Evolutionary conservation across 2,329 filamentous ascomycete species (phyloP), one percentile per base, ranked within the genome.

Genomic region (Colletotrichum euphorbiae): DNA sequence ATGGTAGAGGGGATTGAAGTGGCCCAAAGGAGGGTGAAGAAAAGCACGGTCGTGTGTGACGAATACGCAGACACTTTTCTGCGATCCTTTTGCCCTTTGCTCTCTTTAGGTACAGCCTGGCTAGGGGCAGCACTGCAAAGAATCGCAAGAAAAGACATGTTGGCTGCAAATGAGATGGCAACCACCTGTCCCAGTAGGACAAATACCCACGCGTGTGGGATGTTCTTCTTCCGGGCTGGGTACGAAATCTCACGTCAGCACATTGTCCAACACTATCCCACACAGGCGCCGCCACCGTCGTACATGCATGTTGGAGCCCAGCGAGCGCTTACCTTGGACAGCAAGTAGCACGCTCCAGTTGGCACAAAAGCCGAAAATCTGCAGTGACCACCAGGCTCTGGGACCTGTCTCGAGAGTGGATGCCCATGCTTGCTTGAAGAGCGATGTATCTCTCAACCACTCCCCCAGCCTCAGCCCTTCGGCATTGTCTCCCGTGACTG

Each of bases 361-460:
- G 13, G 72, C 73, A 33, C 72, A 73, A 43, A 75, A 76, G 1
- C 72, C 72, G 48, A 75, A 75, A 19, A 76, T 75, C 57, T 76
- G 74, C 54, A 72, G 56, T 13, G 73, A 73, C 74, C 74, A 76
- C 73, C 72, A 76, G 4, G 71, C 67, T 17, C 74, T 66, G 6
- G 71, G 60, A 0, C 67, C 65, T 13, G 70, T 73, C 50, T 74
- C 71, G 3, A 75, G 56, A 6, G 72, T 72, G 11, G 73, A 72
- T 4, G 67, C 73, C 75, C 74, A 76, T 0, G 74, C 74, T 69
- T 74, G 72, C 62, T 70, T 69, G 51, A 76, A 76, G 3, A 75
- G 70, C 21, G 66, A 67, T 15, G 75, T 75, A 15, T 75, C 74
- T 4, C 69, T 71, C 7, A 75, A 70, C 74, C 74, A 76, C 21